Evolutionary conservation across 2,329 filamentous ascomycete species (phyloP), one percentile per base, ranked within the genome.

Genomic region (Hymenoscyphus fructigenus): DNA sequence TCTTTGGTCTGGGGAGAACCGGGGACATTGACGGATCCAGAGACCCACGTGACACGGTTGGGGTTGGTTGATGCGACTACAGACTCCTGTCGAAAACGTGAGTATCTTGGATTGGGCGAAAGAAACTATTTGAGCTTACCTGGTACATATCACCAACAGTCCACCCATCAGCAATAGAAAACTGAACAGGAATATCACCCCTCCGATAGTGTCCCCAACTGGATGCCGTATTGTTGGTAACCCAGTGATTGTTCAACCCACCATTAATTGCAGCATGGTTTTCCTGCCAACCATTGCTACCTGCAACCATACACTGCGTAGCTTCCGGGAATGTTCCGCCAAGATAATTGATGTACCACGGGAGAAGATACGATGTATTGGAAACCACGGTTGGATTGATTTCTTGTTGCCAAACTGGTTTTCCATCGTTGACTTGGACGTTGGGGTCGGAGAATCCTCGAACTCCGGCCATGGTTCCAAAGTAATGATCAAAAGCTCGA

Each of bases 391-490:
- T 57, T 4, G 68, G 59, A 29, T 69, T 64, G 41, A 71, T 66
- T 28, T 53, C 60, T 62, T 72, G 69, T 55, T 72, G 36, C 66
- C 66, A 71, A 50, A 69, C 61, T 28, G 67, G 58, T 26, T 66
- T 67, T 3, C 66, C 68, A 55, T 60, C 38, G 61, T 84, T 84
- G 60, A 81, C 72, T 67, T 84, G 82, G 0, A 83, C 77, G 64
- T 86, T 86, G 5, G 84, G 83, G 67, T 86, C 84, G 29, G 80
- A 80, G 72, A 85, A 85, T 5, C 83, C 83, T 44, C 83, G 79
- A 44, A 84, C 80, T 23, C 82, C 83, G 3, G 82, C 80, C 83
- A 85, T 84, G 3, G 82, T 83, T 12, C 83, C 83, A 72, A 84
- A 84, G 68, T 84, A 84, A 23, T 71, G 69, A 32, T 70, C 69